Conservation (phyloP, 768 basidiomycete species). For the Agaricus sinodeliciosus region DNA sequence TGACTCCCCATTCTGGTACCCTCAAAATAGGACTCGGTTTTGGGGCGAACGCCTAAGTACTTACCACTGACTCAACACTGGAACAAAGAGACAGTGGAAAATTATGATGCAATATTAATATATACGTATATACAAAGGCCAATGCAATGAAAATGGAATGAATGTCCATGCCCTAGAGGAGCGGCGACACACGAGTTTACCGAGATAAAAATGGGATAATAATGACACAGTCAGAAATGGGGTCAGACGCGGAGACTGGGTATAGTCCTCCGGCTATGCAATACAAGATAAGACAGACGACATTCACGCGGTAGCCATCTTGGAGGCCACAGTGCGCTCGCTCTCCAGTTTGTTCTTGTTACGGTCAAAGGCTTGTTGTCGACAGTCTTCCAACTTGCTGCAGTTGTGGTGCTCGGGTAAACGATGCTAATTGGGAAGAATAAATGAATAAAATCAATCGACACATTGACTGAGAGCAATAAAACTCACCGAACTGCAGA, state of each 20-base stretch:
- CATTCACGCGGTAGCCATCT: constrained; percentile 78
- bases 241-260: constrained; percentile 10
- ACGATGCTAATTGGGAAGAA: constrained; percentile 53
- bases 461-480: constrained; percentile 4
- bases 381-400: constrained; percentile 76
- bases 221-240: constrained; percentile 2
- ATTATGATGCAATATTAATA: constrained; percentile 12
- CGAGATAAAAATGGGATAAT: neutral
- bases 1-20: no score
- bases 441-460: constrained; percentile 1
- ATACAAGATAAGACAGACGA: constrained; percentile 8
- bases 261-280: constrained; percentile 1
- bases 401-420: constrained; percentile 87
- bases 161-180: constrained; percentile 5
- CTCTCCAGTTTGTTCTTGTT: constrained; percentile 87
- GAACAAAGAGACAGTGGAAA: neutral
- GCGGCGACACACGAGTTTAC: constrained; percentile 2
- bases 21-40: no score
- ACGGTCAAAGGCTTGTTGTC: constrained; percentile 80
- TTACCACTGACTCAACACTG: neutral
- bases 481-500: constrained; percentile 64
- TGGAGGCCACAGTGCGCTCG: constrained; percentile 80
- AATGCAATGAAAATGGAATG: constrained; percentile 6
- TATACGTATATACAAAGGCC: neutral
- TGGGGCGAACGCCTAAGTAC: no score